phyloP scores from a whole-genome alignment of 2,329 filamentous ascomycete species.

The Claviceps sp. region DNA sequence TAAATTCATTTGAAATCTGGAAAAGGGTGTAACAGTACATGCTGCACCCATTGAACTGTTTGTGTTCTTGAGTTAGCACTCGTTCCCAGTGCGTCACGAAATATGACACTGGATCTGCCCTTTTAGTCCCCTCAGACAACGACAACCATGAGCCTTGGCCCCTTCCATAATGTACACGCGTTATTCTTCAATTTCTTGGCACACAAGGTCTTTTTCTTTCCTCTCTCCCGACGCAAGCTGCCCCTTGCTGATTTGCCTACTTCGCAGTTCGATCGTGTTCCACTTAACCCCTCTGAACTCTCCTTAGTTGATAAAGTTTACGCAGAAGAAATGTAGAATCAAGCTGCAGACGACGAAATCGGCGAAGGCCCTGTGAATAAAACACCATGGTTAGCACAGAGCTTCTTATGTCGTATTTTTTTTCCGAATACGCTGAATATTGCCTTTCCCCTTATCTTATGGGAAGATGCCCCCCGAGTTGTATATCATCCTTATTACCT shows the following conservation, averaged over 20 bases:
- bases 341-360: slow-evolving; percentile 92
- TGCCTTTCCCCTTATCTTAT: background rate
- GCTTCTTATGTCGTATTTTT: background rate
- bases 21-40: background rate
- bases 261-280: no score
- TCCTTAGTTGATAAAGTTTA: slow-evolving; percentile 94
- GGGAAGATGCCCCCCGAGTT: background rate
- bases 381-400: background rate
- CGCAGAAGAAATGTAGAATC: slow-evolving; percentile 95
- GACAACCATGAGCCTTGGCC: background rate
- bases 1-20: slow-evolving; percentile 10
- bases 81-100: background rate
- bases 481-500: slow-evolving; percentile 35
- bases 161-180: background rate
- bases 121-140: no score
- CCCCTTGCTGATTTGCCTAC: no score
- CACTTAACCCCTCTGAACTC: background rate
- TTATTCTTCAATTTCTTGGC: no score
- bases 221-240: no score
- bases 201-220: no score
- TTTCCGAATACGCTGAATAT: background rate
- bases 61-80: background rate
- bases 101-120: background rate
- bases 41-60: background rate
- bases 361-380: slow-evolving; percentile 63